Base-by-base conservation (phyloP, 129 eudicot genomes). In the Centrapalus pauciflorus region DNA sequence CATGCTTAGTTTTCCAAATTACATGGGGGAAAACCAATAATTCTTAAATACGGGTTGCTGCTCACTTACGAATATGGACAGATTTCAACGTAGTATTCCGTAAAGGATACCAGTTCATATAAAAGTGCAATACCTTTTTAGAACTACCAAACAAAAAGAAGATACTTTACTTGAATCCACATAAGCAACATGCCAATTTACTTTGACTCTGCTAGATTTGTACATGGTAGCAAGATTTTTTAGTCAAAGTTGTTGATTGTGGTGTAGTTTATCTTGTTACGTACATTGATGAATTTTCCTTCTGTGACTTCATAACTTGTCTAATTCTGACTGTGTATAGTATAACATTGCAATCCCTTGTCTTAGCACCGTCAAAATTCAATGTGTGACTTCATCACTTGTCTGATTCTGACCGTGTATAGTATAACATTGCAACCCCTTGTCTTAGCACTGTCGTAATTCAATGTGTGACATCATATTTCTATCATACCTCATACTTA, bases 381-480 rank as follows among this genome's bases (percentile, higher is more conserved):
- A 34, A 34, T 20, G 29, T 60, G 46, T 60, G 48, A 57, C 64
- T 29, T 57, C 25, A 57, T 30, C 6, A 57, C 30, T 25, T 19
- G 30, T 29, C 64, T 14, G 2, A 16, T 14, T 29, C 2, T 57
- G 9, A 8, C 7, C 14, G n/a, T 29, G 41, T 13, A 17, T n/a
- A n/a, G n/a, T n/a, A n/a, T 29, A 57, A 57, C 41, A 57, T 57
- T 29, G 40, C 23, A 29, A 16, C 41, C 17, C 41, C 26, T 57
- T 25, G 12, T 34, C 23, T 33, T 16, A 58, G 12, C 11, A 11
- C 33, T 20, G 66, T 59, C 48, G 10, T 60, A n/a, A 20, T 19
- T 33, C 9, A 34, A 34, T 20, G 29, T 60, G 46, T 60, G 48
- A 57, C 64, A n/a, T 57, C 25, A 60, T 57, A 57, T 34, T 32